Conservation (phyloP, 1,284 basidiomycete species). For the Apiotrichum montevideense region DNA sequence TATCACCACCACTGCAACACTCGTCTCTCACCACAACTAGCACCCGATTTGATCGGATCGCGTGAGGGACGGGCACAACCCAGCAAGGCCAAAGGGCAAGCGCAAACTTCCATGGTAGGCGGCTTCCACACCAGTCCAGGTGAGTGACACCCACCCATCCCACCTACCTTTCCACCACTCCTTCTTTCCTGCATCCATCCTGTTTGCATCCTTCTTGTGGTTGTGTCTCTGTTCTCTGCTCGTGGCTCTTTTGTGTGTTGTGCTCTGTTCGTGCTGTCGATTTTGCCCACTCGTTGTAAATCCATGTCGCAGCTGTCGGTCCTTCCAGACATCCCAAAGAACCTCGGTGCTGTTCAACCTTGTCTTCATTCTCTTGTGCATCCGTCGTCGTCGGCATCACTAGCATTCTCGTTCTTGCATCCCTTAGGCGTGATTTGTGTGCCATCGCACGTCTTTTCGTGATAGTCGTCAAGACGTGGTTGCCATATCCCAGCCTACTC, state of each 20-base stretch:
- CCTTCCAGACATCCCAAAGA: too few species aligned
- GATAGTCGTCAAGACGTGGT: too few species aligned
- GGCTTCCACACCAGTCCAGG: not conserved
- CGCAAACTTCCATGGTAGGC: not conserved
- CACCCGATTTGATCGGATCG: slow-evolving; percentile 1
- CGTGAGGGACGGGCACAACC: not conserved
- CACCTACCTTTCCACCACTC: not conserved
- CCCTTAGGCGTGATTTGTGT: too few species aligned
- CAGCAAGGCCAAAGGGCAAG: not conserved
- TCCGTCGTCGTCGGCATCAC: too few species aligned
- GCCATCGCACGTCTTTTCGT: too few species aligned
- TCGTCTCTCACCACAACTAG: not conserved
- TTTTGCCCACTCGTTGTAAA: too few species aligned
- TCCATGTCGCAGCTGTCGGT: too few species aligned
- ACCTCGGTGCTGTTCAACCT: too few species aligned
- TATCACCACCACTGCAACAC: not conserved
- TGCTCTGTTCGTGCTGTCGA: too few species aligned
- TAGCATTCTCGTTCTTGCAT: too few species aligned
- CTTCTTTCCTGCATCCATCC: not conserved
- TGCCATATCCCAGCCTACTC: too few species aligned
- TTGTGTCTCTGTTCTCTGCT: not conserved
- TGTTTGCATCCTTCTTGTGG: not conserved
- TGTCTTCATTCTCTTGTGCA: too few species aligned
- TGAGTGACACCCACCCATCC: not conserved
- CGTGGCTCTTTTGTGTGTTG: not conserved